Base-by-base conservation (phyloP, 2,329 filamentous ascomycete species). In the Plenodomus biglobosus region DNA sequence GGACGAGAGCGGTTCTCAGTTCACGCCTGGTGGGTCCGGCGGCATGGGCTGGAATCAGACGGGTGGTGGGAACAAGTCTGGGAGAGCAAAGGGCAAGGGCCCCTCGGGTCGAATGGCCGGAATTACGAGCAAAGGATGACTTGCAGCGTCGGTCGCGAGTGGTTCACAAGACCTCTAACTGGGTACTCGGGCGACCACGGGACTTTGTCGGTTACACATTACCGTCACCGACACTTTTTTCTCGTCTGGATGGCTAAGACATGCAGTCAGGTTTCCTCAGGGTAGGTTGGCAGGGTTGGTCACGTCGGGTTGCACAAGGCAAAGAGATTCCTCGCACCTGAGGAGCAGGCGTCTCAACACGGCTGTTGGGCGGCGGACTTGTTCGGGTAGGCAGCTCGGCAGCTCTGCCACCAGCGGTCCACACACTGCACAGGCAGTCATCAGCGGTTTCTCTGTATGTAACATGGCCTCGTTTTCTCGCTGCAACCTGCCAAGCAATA, bases 1-100 rank as follows among this genome's bases (percentile, higher is more conserved):
- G 47, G 76, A 78, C 50, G 76, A 79, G 53, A 62, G 65, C 60
- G 63, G 63, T 56, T 69, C 66, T 38, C 65, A 70, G 52, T 71
- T 65, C 51, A 64, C 67, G 19, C 63, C 66, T 54, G 60, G 59
- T 49, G 63, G 61, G 38, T 55, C 51, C 36, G 59, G 62, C 22
- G 45, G 55, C 40, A 45, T 59, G 49, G 44, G 50, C 22, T 69
- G 51, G 65, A 59, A 55, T 53, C 50, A 62, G 50, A 64, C 63
- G 57, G 58, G 63, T 20, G 46, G 61, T 47, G 66, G 59, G 38
- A 54, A 52, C 53, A 70, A 66, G 53, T 43, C 59, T 52, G 68
- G 65, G 46, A 61, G 64, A 46, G 46, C 43, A 35, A 73, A 71
- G 60, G 70, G 69, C 60, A 73, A 73, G 65, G 70, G 68, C 52